A percentile compares a stretch with the other conserved stretches of the same genome.
phyloP scores from a whole-genome alignment of 1,139 yeast genomes.

The Saccharomyces hybrid region DNA sequence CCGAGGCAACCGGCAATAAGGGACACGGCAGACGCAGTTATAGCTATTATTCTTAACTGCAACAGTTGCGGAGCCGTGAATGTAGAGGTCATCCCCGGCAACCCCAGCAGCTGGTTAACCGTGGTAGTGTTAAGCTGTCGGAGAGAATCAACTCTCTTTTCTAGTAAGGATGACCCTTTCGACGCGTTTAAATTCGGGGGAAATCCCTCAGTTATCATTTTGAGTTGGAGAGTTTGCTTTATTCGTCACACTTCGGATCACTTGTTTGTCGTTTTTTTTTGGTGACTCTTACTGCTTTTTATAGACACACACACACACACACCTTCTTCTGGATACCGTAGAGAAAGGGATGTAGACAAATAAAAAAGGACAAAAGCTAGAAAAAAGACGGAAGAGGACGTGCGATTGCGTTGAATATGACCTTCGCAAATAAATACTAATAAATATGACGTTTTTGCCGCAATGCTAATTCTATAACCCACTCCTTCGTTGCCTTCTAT shows the following conservation, averaged over 20 bases:
- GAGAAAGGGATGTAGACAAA: neutral
- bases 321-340: neutral
- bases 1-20: constrained; percentile 48
- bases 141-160: neutral
- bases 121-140: constrained; percentile 23
- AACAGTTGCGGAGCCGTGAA: constrained; percentile 15
- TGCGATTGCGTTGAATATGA: neutral
- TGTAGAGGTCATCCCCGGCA: constrained; percentile 31
- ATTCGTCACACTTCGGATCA: neutral
- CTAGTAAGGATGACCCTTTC: neutral
- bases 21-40: constrained; percentile 51
- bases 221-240: neutral
- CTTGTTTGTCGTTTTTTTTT: neutral
- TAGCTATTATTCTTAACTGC: constrained; percentile 44
- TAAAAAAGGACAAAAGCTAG: neutral
- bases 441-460: neutral
- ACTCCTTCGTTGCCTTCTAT: neutral
- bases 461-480: neutral
- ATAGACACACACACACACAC: neutral
- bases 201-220: neutral
- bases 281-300: neutral
- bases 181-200: neutral
- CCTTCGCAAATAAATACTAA: neutral
- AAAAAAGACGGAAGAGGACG: neutral
- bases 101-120: constrained; percentile 26